phyloP scores from a whole-genome alignment of 495 filamentous ascomycete species.

The Talaromyces adpressus region DNA sequence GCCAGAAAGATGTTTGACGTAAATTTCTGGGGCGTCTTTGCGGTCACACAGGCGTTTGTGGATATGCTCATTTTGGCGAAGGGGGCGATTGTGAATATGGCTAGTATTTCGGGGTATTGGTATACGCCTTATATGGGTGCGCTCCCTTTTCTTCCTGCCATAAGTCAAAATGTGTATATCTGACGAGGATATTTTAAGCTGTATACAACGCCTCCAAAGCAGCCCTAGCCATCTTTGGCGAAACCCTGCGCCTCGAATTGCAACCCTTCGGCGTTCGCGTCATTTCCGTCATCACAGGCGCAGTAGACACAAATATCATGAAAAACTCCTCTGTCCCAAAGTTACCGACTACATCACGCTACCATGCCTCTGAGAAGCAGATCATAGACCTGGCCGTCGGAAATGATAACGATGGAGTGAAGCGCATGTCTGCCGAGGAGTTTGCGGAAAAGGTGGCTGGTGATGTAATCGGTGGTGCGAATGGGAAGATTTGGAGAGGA shows the following conservation, averaged over 20 bases:
- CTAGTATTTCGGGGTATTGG: conserved; percentile 3
- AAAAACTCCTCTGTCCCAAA: not conserved
- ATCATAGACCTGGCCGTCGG: not conserved
- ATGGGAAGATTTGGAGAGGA: conserved; percentile 17
- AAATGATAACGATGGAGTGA: conserved; percentile 4
- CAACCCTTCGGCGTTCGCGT: conserved; percentile 31
- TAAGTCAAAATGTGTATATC: not conserved
- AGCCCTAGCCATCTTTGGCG: conserved; percentile 33
- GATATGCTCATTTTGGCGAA: conserved; percentile 43
- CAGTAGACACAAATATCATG: conserved; percentile 8
- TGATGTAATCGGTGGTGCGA: conserved; percentile 14
- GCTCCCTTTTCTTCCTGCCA: conserved; percentile 6
- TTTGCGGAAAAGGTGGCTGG: conserved; percentile 16
- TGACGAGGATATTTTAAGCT: not conserved
- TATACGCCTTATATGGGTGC: not conserved
- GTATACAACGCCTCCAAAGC: conserved; percentile 47
- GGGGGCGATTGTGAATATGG: conserved; percentile 46
- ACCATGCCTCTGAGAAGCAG: not conserved
- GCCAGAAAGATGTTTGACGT: conserved; percentile 52
- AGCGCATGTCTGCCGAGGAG: conserved; percentile 10
- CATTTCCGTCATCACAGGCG: conserved; percentile 1
- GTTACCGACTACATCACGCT: conserved; percentile 2
- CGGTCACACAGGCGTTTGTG: conserved; percentile 47
- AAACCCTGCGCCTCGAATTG: conserved; percentile 34
- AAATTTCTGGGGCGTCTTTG: conserved; percentile 55